Base-by-base conservation (phyloP, 495 filamentous ascomycete species). In the Neurospora sp. region DNA sequence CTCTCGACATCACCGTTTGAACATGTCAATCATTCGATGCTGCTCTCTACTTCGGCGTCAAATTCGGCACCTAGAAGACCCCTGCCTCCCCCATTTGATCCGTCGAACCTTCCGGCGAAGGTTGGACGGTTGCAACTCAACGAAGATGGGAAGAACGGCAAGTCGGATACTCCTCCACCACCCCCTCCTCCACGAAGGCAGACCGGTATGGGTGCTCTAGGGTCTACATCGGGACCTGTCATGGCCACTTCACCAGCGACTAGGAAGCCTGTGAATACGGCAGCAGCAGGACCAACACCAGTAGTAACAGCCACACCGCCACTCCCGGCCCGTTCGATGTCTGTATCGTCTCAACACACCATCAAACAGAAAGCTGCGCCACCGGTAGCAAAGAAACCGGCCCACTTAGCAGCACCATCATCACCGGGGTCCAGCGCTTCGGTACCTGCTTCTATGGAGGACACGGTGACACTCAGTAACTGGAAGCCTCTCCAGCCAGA, bases 371-470 rank as follows among this genome's bases (percentile, higher is more conserved):
- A 85, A 76, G 77, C 80, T 0, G 78, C 85, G 16, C 87, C 87
- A n/a, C 86, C 87, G 0, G 81, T 89, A 69, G 86, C 85, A 5
- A 82, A 81, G 70, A 89, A 89, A 72, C 87, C 87, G 2, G 82
- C 85, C 7, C 85, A 88, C 76, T 82, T 89, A 16, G 78, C 77
- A 14, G 78, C 72, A 5, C 78, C 81, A 14, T 76, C 76, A 18
- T 84, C 85, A 1, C 81, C 85, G 4, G 73, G 75, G 6, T 78
- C 73, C 70, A 83, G 76, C 72, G 74, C 74, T 39, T 74, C 80
- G 14, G 48, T 41, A 4, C 73, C 59, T n/a, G 39, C 31, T 27
- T 11, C 70, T 23, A 46, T 75, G 44, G 31, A n/a, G 3, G 69
- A 74, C 7, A 73, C 75, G 0, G 14, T 14, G 12, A 76, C 69